Conservation (phyloP, 2,329 filamentous ascomycete genomes). For the Dissoconium aciculare region DNA sequence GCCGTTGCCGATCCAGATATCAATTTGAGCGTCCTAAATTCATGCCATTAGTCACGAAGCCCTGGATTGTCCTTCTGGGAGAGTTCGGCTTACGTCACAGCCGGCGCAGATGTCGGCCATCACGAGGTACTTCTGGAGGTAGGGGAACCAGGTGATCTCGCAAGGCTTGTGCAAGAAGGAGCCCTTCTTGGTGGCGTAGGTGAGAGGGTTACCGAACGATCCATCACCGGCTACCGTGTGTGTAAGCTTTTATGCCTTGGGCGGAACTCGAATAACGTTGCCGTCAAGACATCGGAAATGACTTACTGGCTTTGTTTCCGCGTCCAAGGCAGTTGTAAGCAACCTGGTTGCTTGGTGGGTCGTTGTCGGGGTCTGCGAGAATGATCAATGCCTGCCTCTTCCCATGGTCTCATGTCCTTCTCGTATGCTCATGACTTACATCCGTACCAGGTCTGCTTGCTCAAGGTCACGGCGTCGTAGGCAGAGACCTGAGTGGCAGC, state of each 20-base stretch:
- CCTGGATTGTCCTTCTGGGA: too few species aligned
- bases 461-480: neutral
- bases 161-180: neutral
- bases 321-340: constrained; percentile 1
- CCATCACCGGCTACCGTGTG: too few species aligned
- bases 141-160: constrained; percentile 2
- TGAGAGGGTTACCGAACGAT: neutral
- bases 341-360: constrained; percentile 1
- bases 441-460: constrained; percentile 2
- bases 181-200: neutral
- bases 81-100: constrained; percentile 2
- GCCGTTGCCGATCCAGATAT: constrained; percentile 2
- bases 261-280: too few species aligned
- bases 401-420: neutral
- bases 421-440: constrained; percentile 1
- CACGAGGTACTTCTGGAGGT: constrained; percentile 1
- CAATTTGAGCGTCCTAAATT: too few species aligned
- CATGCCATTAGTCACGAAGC: too few species aligned
- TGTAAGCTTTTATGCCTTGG: too few species aligned
- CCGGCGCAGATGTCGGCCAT: constrained; percentile 1
- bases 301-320: constrained; percentile 1
- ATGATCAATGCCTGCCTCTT: neutral
- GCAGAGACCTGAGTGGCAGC: constrained; percentile 3
- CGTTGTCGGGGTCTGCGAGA: neutral
- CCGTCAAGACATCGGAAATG: too few species aligned